Evolutionary conservation across 331 rosid genomes (phyloP).

Genomic region (Quercus tomentella): DNA sequence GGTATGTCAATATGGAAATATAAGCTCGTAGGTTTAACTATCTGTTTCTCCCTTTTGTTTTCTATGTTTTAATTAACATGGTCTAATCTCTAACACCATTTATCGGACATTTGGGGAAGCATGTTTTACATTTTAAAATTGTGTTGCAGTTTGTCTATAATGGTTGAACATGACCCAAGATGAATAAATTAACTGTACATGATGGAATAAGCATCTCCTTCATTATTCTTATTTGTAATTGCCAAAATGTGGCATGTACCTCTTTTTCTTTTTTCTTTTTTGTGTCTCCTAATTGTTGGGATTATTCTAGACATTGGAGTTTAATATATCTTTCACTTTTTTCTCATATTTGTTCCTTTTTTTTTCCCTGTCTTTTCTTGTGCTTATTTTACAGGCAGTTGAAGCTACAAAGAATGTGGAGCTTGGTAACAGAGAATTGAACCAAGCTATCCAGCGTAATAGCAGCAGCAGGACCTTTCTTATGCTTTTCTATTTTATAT

Average conservation of each 20-base stretch:
- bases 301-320: neutral
- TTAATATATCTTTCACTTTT: neutral
- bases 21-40: neutral
- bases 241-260: neutral
- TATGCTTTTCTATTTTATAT: conserved; percentile 72
- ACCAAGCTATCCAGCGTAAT: conserved; percentile 84
- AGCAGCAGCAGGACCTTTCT: conserved; percentile 90
- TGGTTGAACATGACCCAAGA: neutral
- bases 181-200: neutral
- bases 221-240: neutral
- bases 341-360: neutral
- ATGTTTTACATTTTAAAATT: neutral
- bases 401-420: conserved; percentile 90
- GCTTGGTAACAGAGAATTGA: conserved; percentile 87
- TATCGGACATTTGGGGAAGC: too few relatives aligned
- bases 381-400: conserved; percentile 56
- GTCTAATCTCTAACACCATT: too few relatives aligned
- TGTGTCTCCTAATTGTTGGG: neutral
- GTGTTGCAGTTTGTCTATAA: neutral
- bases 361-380: too few relatives aligned
- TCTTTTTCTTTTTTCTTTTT: neutral
- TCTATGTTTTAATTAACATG: too few relatives aligned
- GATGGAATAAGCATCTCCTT: neutral
- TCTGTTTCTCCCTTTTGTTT: neutral
- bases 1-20: neutral